Conservation (phyloP, 2,329 filamentous ascomycete genomes). For the Xylariales sp. region DNA sequence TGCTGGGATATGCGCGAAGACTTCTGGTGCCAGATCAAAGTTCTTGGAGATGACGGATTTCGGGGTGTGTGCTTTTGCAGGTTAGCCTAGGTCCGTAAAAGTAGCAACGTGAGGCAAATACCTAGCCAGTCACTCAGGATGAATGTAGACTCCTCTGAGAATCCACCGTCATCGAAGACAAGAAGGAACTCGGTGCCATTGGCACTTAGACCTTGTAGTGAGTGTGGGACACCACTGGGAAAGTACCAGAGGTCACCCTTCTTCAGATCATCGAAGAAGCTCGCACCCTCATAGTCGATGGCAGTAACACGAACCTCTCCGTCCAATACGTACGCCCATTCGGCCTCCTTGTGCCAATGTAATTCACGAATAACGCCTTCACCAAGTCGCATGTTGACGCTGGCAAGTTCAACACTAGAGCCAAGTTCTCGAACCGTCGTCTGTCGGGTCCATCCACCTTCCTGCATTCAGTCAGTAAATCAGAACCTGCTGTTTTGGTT, state of each 20-base stretch:
- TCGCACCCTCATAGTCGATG: slow-evolving; percentile 69
- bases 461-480: slow-evolving; percentile 38
- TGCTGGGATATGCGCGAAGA: slow-evolving; percentile 64
- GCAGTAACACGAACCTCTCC: slow-evolving; percentile 68
- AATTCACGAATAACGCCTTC: slow-evolving; percentile 70
- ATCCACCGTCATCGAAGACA: slow-evolving; percentile 39
- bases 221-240: slow-evolving; percentile 72
- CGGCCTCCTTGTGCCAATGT: slow-evolving; percentile 77
- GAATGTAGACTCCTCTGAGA: slow-evolving; percentile 64
- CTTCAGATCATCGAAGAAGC: slow-evolving; percentile 70
- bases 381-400: slow-evolving; percentile 74
- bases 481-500: no score
- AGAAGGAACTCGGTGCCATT: slow-evolving; percentile 64
- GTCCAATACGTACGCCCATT: slow-evolving; percentile 72
- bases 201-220: slow-evolving; percentile 64
- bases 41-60: slow-evolving; percentile 70
- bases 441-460: slow-evolving; percentile 73
- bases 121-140: slow-evolving; percentile 68
- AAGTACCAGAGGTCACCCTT: slow-evolving; percentile 81
- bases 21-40: slow-evolving; percentile 66
- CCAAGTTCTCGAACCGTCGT: slow-evolving; percentile 63
- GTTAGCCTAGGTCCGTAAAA: slow-evolving; percentile 12
- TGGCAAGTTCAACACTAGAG: slow-evolving; percentile 65
- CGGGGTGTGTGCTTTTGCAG: slow-evolving; percentile 57
- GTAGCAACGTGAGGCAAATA: slow-evolving; percentile 29